Evolutionary conservation across 371 early-diverging fungal species (phyloP).

Genomic region (Mortierella sp.): DNA sequence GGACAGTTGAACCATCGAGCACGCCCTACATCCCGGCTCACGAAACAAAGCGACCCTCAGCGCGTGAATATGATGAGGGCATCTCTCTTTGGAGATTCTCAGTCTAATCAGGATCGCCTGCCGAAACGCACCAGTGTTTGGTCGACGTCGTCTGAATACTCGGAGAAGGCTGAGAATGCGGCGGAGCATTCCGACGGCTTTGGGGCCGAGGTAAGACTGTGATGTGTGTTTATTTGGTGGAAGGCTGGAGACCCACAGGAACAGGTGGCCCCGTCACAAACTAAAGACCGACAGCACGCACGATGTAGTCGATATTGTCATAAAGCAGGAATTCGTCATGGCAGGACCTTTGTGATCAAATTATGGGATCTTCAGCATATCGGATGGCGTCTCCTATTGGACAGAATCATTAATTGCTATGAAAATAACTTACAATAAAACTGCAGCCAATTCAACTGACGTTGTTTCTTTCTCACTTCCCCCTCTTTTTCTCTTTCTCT

Average conservation of each 20-base stretch:
- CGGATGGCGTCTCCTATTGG: too few relatives aligned
- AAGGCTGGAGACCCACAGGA: neutral
- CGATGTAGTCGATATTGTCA: too few relatives aligned
- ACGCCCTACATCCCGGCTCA: constrained; percentile 2
- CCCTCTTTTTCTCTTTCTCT: neutral
- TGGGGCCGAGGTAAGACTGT: constrained; percentile 55
- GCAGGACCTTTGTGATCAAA: too few relatives aligned
- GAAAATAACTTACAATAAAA: too few relatives aligned
- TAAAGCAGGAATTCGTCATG: too few relatives aligned
- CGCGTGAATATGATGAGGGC: constrained; percentile 40
- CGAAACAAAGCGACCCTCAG: constrained; percentile 36
- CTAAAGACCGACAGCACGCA: neutral
- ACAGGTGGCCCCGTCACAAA: neutral
- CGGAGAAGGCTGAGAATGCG: constrained; percentile 23
- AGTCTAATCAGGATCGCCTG: constrained; percentile 14
- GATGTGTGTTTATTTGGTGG: constrained; percentile 14
- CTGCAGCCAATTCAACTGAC: constrained; percentile 10
- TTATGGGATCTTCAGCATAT: too few relatives aligned
- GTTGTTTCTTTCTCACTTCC: neutral
- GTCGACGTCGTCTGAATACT: constrained; percentile 36
- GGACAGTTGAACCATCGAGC: neutral
- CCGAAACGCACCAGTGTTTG: constrained; percentile 42
- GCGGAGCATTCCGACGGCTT: constrained; percentile 30
- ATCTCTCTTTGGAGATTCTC: constrained; percentile 26
- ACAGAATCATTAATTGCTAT: too few relatives aligned